A percentile compares a stretch with the other conserved stretches of the same genome.
phyloP scores from a whole-genome alignment of 169 alveolate species.

The Eimeria mitis region DNA sequence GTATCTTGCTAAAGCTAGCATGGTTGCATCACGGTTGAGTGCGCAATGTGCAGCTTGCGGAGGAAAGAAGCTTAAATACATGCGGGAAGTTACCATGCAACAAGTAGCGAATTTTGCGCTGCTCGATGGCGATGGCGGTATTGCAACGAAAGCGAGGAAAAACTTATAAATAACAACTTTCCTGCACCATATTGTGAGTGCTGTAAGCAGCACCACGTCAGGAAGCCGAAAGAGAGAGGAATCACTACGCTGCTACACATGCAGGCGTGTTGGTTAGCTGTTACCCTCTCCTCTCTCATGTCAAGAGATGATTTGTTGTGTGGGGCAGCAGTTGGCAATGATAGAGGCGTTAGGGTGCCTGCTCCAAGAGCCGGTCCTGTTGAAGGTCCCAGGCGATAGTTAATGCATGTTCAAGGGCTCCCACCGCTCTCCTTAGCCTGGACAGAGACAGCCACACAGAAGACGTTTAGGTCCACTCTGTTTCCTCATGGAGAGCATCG shows the following conservation, averaged over 20 bases:
- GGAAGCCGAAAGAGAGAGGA: background rate
- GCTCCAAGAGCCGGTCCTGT: constrained; percentile 5
- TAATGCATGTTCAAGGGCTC: constrained; percentile 67
- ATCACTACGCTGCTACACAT: background rate
- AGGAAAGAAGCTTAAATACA: background rate
- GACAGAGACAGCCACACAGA: background rate
- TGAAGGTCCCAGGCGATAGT: constrained; percentile 33
- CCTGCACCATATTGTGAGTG: background rate
- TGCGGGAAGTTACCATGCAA: background rate
- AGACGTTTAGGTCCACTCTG: background rate
- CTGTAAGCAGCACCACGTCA: background rate
- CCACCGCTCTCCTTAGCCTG: constrained; percentile 71
- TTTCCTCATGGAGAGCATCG: background rate
- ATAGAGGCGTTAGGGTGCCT: background rate
- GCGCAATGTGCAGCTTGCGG: background rate
- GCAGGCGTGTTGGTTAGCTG: background rate
- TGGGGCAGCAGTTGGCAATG: background rate
- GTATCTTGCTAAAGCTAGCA: background rate
- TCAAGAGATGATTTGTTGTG: background rate
- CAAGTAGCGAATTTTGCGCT: background rate
- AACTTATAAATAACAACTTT: background rate
- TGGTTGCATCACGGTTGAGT: background rate
- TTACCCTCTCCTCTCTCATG: background rate
- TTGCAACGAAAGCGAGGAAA: background rate
- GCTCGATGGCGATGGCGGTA: background rate